phyloP scores from a whole-genome alignment of 371 early-diverging fungal genomes.

The Circinella minor region DNA sequence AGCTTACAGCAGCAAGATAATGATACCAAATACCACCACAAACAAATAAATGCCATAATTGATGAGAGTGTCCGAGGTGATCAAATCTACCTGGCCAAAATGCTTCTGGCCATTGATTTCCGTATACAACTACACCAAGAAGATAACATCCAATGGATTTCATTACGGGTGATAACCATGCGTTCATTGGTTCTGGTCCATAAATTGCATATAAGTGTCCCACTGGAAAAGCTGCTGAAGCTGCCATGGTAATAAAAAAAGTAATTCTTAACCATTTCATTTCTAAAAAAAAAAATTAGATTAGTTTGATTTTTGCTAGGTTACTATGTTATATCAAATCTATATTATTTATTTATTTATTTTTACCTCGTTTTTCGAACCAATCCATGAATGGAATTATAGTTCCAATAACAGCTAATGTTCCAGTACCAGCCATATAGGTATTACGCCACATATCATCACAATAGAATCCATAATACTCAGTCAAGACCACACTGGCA shows the following conservation, averaged over 20 bases:
- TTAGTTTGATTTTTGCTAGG: too few species aligned
- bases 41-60: constrained; percentile 81
- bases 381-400: constrained; percentile 53
- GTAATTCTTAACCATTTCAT: constrained; percentile 50
- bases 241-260: constrained; percentile 63
- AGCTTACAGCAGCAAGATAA: constrained; percentile 64
- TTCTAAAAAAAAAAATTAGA: constrained; percentile 5
- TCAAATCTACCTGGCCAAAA: constrained; percentile 80
- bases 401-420: constrained; percentile 47
- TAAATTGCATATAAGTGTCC: constrained; percentile 57
- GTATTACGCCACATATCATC: constrained; percentile 59
- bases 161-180: constrained; percentile 49
- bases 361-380: constrained; percentile 47
- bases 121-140: constrained; percentile 62
- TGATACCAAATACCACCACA: constrained; percentile 73
- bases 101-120: constrained; percentile 75
- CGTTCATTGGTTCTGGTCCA: constrained; percentile 55
- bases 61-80: constrained; percentile 74
- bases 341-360: background rate
- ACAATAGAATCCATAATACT: constrained; percentile 81
- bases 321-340: too few species aligned
- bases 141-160: constrained; percentile 49
- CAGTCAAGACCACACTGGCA: constrained; percentile 63
- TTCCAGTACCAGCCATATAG: constrained; percentile 64
- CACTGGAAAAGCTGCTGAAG: constrained; percentile 68